phyloP scores from a whole-genome alignment of 2,329 filamentous ascomycete genomes.

The Trichoderma asperellum region DNA sequence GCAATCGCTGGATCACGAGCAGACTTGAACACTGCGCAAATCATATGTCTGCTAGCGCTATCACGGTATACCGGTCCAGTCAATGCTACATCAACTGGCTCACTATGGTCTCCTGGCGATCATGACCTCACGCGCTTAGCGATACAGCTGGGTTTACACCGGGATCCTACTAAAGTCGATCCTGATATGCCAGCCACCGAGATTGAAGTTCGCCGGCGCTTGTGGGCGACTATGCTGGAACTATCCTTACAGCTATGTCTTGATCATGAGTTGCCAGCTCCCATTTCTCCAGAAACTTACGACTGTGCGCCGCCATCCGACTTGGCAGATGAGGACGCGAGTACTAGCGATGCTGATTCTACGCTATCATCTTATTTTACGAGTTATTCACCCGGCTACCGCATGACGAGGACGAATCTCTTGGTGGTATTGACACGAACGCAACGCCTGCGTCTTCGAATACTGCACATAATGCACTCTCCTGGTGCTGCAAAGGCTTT shows the following conservation, averaged over 20 bases:
- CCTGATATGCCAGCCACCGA: background rate
- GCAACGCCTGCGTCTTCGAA: background rate
- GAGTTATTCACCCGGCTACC: background rate
- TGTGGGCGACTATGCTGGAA: constrained; percentile 19
- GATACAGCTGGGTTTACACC: background rate
- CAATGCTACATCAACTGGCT: background rate
- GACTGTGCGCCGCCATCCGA: background rate
- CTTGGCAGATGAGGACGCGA: background rate
- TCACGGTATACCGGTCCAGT: background rate
- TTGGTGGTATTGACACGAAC: background rate
- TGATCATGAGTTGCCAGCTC: constrained; percentile 15
- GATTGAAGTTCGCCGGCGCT: background rate
- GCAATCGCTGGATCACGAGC: background rate
- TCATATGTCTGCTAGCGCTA: background rate
- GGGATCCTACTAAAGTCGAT: background rate
- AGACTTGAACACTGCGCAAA: background rate
- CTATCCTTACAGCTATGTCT: constrained; percentile 28
- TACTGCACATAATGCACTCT: constrained; percentile 4
- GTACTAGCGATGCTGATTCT: background rate
- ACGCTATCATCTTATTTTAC: background rate
- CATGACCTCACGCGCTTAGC: background rate
- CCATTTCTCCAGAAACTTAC: constrained; percentile 7
- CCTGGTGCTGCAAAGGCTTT: background rate
- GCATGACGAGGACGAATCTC: background rate
- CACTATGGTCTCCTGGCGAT: background rate